phyloP scores from a whole-genome alignment of 148 eudicot species.

The Heliosperma pusillum region DNA sequence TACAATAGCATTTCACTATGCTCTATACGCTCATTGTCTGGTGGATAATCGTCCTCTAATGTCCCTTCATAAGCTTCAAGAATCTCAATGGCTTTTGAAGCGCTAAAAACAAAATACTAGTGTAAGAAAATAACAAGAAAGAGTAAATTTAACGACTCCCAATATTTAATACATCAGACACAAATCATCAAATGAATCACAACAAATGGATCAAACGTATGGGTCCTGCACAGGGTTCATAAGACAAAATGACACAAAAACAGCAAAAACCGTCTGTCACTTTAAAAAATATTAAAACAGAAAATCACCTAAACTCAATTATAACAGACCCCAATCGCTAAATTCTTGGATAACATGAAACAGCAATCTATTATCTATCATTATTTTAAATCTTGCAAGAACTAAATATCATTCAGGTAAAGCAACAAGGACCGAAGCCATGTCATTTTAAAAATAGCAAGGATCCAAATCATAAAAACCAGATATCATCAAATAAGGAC shows the following conservation, averaged over 20 bases:
- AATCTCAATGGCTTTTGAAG: constrained; percentile 90
- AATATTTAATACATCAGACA: neutral
- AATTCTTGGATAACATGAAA: neutral
- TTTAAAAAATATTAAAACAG: neutral
- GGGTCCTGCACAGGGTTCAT: neutral
- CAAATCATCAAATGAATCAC: neutral
- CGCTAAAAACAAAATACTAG: constrained; percentile 40
- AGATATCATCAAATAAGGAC: too few relatives aligned
- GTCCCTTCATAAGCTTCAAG: constrained; percentile 99
- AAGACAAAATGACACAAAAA: neutral
- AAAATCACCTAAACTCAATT: neutral
- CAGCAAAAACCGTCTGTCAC: neutral
- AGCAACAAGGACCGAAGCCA: neutral
- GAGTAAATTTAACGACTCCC: neutral
- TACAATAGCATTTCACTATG: constrained; percentile 98
- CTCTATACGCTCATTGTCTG: constrained; percentile 88
- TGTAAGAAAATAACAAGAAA: neutral
- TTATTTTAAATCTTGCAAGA: neutral
- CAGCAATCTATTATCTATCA: neutral
- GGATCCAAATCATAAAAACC: too few relatives aligned
- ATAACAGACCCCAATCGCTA: neutral
- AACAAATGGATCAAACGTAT: neutral
- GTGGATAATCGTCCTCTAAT: constrained; percentile 93
- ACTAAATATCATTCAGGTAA: neutral
- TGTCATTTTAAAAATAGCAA: too few relatives aligned